Percentiles rank a stretch among this genome's conserved stretches.
phyloP scores from a whole-genome alignment of 108 stramenopile species.

The Skeletonema marinoi region DNA sequence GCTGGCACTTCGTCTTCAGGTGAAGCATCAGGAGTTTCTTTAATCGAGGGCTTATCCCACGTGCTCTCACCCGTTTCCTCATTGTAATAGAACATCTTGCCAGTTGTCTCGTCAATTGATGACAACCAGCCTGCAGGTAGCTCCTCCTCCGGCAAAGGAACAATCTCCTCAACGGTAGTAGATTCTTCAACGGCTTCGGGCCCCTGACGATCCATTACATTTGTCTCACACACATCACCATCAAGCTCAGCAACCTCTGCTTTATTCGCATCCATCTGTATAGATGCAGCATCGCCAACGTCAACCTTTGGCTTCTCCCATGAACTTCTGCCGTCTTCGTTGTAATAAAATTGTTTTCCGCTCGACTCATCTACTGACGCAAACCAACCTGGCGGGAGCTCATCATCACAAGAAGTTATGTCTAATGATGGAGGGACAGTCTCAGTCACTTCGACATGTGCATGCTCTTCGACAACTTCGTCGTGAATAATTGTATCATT shows the following conservation, averaged over 20 bases:
- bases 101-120: background rate
- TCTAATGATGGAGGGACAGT: background rate
- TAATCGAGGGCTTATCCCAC: constrained; percentile 66
- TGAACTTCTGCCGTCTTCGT: constrained; percentile 77
- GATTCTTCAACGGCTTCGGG: background rate
- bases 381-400: background rate
- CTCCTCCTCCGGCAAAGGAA: background rate
- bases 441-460: background rate
- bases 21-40: background rate
- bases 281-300: background rate
- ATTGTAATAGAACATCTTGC: constrained; percentile 73
- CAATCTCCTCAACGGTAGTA: background rate
- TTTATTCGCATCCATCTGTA: background rate
- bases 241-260: background rate
- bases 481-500: background rate
- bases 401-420: background rate
- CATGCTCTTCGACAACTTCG: background rate
- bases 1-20: background rate
- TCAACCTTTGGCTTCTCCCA: constrained; percentile 70
- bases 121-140: background rate
- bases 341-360: constrained; percentile 69
- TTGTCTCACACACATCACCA: background rate
- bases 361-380: background rate
- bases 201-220: background rate
- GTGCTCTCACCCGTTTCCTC: constrained; percentile 76